Evolutionary conservation across 78 protist genomes (phyloP).

Genomic region (Polysphondylium violaceum): DNA sequence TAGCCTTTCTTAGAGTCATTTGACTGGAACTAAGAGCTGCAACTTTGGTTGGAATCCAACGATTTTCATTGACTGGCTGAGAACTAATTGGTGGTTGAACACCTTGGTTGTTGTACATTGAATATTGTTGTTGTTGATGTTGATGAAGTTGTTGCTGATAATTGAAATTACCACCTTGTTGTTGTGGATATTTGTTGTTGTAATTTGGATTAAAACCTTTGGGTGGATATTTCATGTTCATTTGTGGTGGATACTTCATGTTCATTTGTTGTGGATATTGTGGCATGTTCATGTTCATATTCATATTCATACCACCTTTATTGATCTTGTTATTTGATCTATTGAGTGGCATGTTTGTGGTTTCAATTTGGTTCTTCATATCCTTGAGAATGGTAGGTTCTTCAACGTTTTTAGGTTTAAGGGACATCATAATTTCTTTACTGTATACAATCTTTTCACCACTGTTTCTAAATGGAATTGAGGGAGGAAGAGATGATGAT

Average conservation of each 20-base stretch:
- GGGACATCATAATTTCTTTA: conserved; percentile 19
- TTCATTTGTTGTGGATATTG: not conserved
- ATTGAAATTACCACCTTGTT: not conserved
- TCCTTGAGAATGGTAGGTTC: conserved; percentile 24
- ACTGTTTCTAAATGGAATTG: conserved; percentile 19
- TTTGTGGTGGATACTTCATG: conserved; percentile 34
- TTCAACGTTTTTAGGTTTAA: conserved; percentile 24
- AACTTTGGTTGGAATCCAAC: conserved; percentile 65
- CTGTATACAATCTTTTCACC: conserved; percentile 52
- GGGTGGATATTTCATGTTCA: conserved; percentile 7
- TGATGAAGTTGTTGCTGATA: conserved; percentile 14
- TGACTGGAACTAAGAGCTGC: conserved; percentile 3
- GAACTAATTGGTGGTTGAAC: conserved; percentile 7
- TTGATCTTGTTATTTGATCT: conserved; percentile 37
- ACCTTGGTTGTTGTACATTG: not conserved
- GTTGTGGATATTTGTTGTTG: conserved; percentile 22
- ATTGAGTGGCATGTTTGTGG: conserved; percentile 6
- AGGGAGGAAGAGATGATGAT: not conserved
- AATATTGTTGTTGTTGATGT: conserved; percentile 1
- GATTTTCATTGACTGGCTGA: conserved; percentile 47
- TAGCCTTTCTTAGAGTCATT: conserved; percentile 31
- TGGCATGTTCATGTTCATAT: conserved; percentile 17
- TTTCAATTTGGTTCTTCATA: conserved; percentile 26
- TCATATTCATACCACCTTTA: not conserved
- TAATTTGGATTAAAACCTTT: not conserved